Conservation (phyloP, 768 basidiomycete species). For the Tylopilus vinaceipallidus region DNA sequence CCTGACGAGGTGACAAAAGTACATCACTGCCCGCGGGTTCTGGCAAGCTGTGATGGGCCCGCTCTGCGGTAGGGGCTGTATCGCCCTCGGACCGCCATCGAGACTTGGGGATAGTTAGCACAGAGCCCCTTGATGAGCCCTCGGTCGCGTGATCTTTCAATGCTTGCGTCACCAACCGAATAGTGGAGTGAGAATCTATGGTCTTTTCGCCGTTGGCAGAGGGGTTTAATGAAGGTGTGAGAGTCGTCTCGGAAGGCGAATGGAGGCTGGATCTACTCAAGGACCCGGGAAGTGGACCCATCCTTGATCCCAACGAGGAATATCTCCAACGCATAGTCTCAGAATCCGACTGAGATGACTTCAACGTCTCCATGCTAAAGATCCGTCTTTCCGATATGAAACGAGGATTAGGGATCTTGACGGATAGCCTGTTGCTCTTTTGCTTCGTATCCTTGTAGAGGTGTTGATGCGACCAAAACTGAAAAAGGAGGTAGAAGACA, state of each 20-base stretch:
- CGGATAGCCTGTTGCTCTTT: constrained; percentile 40
- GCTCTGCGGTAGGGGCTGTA: constrained; percentile 2
- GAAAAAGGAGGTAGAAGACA: constrained; percentile 49
- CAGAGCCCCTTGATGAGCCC: constrained; percentile 1
- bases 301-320: constrained; percentile 14
- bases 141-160: constrained; percentile 2
- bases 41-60: constrained; percentile 1
- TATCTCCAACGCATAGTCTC: constrained; percentile 16
- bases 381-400: constrained; percentile 26
- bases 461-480: constrained; percentile 54
- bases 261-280: constrained; percentile 11
- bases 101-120: constrained; percentile 6
- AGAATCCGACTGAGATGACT: constrained; percentile 19
- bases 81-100: constrained; percentile 17
- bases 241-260: constrained; percentile 30
- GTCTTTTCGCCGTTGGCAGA: constrained; percentile 8
- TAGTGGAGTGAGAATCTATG: constrained; percentile 10
- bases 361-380: constrained; percentile 25
- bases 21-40: constrained; percentile 13
- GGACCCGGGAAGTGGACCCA: constrained; percentile 3
- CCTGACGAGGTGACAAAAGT: constrained; percentile 13
- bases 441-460: constrained; percentile 49
- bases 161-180: constrained; percentile 26
- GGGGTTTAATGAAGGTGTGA: constrained; percentile 11
- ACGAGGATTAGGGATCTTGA: constrained; percentile 31